Conservation (phyloP, 306 rosid species). For the Sicyos edulis region DNA sequence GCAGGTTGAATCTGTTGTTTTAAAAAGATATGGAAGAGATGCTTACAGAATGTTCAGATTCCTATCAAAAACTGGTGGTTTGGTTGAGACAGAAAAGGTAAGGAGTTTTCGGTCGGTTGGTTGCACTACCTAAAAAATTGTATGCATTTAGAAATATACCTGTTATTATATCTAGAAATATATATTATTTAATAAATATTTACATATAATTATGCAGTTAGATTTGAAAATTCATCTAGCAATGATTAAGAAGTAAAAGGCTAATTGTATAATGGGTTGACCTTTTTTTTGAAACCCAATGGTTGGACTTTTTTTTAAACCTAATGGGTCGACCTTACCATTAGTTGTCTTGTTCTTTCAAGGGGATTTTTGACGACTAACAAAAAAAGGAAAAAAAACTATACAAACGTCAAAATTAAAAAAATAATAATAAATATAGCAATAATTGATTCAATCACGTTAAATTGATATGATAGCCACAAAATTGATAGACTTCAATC, state of each 20-base stretch:
- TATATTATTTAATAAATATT: neutral
- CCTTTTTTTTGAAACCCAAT: no score
- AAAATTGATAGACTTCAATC: no score
- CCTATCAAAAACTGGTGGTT: slow-evolving; percentile 45
- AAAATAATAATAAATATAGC: no score
- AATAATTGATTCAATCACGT: no score
- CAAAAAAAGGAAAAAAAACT: no score
- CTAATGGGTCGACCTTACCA: neutral
- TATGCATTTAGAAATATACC: neutral
- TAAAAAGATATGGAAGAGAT: slow-evolving; percentile 71
- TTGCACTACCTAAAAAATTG: neutral
- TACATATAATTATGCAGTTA: neutral
- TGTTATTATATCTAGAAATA: neutral
- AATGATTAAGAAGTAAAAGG: neutral
- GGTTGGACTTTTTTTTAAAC: no score
- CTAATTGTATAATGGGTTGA: neutral
- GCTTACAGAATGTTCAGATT: slow-evolving; percentile 80
- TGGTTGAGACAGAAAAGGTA: slow-evolving; percentile 73
- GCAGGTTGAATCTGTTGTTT: slow-evolving; percentile 79
- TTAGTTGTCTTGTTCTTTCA: neutral
- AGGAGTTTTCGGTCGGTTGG: neutral
- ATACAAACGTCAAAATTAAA: no score
- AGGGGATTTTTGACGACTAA: no score
- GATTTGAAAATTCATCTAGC: neutral
- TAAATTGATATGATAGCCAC: no score